These are phyloP conservation scores for Rhodotorula sp. DNA, from an alignment of 1,284 basidiomycete species.

Conservation along the genomic window DNA sequence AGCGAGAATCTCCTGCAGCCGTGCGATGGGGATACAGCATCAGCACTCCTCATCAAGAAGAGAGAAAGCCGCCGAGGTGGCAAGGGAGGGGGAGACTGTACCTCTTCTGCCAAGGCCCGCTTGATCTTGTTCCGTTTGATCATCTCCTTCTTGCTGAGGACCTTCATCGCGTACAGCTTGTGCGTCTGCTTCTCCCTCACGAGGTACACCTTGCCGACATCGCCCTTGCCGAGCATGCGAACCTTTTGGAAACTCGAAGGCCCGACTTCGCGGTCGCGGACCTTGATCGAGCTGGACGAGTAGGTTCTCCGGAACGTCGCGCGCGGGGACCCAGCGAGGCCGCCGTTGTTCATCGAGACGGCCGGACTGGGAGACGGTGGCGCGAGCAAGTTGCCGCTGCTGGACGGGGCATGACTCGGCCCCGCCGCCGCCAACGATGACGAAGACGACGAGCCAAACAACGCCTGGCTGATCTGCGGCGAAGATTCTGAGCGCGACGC, in stretches of 20 bases:
- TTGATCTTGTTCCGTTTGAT: conserved; percentile 98
- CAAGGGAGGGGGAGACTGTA: conserved; percentile 21
- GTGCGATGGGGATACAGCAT: neutral
- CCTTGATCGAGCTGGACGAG: conserved; percentile 96
- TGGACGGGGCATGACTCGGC: neutral
- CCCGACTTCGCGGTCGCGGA: conserved; percentile 83
- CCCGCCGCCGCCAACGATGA: neutral
- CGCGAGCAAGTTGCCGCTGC: conserved; percentile 15
- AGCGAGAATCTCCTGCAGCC: conserved; percentile 74
- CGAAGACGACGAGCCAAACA: neutral
- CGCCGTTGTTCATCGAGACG: conserved; percentile 30
- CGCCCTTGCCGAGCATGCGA: conserved; percentile 91
- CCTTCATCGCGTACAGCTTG: conserved; percentile 96
- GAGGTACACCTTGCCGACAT: conserved; percentile 93
- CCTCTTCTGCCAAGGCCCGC: conserved; percentile 87
- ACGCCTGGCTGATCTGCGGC: conserved; percentile 20
- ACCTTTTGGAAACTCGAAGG: conserved; percentile 90
- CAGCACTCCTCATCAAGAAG: no score
- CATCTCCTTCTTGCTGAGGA: conserved; percentile 96
- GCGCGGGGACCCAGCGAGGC: conserved; percentile 31
- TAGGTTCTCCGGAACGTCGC: conserved; percentile 83
- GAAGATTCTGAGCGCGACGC: conserved; percentile 34
- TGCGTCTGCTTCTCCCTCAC: conserved; percentile 92
- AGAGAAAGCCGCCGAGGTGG: no score
- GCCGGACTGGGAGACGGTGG: conserved; percentile 25